Percentiles rank a stretch among this genome's conserved stretches.
These are phyloP conservation scores for Blastocladiella emersonii DNA, from an alignment of 371 early-diverging fungal species.

Conservation along the genomic window DNA sequence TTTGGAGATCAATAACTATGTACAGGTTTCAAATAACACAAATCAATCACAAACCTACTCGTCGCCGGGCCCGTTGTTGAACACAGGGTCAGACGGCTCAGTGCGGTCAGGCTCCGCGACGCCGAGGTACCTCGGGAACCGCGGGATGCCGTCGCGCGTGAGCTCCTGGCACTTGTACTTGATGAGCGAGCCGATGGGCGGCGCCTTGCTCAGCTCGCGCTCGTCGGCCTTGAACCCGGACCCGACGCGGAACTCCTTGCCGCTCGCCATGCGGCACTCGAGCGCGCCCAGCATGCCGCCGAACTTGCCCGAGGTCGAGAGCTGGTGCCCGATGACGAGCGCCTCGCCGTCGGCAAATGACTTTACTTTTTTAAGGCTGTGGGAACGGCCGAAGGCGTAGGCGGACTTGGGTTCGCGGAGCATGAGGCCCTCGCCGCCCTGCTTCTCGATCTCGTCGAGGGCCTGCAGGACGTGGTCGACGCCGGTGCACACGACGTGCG, in stretches of 20 bases:
- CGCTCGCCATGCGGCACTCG: constrained; percentile 30
- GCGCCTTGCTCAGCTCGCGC: constrained; percentile 25
- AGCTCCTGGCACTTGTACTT: constrained; percentile 42
- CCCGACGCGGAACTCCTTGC: constrained; percentile 35
- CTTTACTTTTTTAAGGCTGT: constrained; percentile 43
- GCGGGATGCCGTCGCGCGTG: constrained; percentile 26
- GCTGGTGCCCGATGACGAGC: constrained; percentile 25
- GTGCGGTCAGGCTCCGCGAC: constrained; percentile 1
- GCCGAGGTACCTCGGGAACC: constrained; percentile 37
- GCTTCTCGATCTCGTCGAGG: constrained; percentile 25
- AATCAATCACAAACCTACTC: not conserved
- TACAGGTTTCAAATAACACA: too few relatives aligned
- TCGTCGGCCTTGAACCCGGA: constrained; percentile 37
- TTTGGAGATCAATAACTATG: too few relatives aligned
- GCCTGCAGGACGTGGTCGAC: constrained; percentile 20
- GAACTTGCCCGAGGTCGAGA: constrained; percentile 25
- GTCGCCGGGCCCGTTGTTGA: not conserved
- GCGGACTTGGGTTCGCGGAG: constrained; percentile 23
- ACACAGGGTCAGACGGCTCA: not conserved
- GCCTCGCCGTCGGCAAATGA: constrained; percentile 45
- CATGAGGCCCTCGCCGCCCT: constrained; percentile 47
- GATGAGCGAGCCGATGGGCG: constrained; percentile 31
- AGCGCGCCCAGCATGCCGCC: constrained; percentile 30
- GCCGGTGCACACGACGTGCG: constrained; percentile 21
- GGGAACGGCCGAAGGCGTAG: constrained; percentile 26